A percentile compares a stretch with the other conserved stretches of the same genome.
These are phyloP conservation scores for Tylopilus sp. DNA, from an alignment of 768 basidiomycete species.

Conservation along the genomic window DNA sequence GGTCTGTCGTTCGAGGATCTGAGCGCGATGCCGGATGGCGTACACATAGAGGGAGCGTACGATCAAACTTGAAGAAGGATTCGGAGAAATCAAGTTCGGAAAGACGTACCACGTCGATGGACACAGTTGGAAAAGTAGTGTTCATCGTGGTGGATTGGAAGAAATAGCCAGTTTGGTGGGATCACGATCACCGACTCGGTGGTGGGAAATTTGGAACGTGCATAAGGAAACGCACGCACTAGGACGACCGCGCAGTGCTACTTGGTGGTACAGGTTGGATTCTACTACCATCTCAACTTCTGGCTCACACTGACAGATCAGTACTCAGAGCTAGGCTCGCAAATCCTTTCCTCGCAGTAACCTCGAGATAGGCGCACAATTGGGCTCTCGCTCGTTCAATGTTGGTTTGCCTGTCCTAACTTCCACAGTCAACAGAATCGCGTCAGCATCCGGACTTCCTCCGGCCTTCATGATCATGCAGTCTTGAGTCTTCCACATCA, in stretches of 20 bases:
- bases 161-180: neutral
- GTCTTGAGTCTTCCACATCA: too few species aligned
- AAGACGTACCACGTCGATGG: slow-evolving; percentile 30
- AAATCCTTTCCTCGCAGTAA: neutral
- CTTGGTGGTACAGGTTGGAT: too few species aligned
- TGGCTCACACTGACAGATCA: too few species aligned
- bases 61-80: too few species aligned
- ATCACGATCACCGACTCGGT: neutral
- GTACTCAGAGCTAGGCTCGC: neutral
- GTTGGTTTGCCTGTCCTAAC: neutral
- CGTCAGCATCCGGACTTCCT: neutral
- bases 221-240: too few species aligned
- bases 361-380: neutral
- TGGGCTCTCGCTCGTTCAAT: neutral
- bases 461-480: too few species aligned
- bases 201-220: neutral
- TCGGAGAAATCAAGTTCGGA: neutral
- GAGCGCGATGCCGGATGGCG: too few species aligned
- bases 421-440: neutral
- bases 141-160: slow-evolving; percentile 20
- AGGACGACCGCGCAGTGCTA: too few species aligned
- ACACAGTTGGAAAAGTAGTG: slow-evolving; percentile 23
- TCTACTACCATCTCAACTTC: too few species aligned
- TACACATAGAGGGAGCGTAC: too few species aligned
- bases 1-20: slow-evolving; percentile 72